Conservation (phyloP, 495 filamentous ascomycete genomes). For the Neurospora sp. region DNA sequence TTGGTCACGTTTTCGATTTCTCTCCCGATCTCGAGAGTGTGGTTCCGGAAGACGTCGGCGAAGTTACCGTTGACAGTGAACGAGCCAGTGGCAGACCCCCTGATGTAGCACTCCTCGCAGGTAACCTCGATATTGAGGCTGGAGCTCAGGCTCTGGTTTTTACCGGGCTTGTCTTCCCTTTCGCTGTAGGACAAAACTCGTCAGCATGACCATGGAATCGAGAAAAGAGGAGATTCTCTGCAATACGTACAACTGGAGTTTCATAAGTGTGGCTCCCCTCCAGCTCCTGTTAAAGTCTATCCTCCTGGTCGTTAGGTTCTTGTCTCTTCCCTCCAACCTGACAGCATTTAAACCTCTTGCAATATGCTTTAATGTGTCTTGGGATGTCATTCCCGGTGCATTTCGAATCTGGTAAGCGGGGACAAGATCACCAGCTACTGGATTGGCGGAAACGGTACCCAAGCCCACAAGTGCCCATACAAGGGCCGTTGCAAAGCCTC, state of each 20-base stretch:
- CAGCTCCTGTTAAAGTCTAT: slow-evolving; percentile 3
- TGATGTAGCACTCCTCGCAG: slow-evolving; percentile 43
- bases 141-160: background rate
- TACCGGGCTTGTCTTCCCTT: background rate
- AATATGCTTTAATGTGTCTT: background rate
- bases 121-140: slow-evolving; percentile 25
- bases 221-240: background rate
- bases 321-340: background rate
- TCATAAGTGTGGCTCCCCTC: slow-evolving; percentile 2
- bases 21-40: slow-evolving; percentile 15
- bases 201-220: background rate
- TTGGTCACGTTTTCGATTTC: slow-evolving; percentile 25
- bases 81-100: slow-evolving; percentile 31
- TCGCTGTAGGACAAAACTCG: background rate
- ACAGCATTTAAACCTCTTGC: background rate
- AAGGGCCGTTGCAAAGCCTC: background rate
- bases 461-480: background rate
- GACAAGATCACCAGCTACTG: background rate
- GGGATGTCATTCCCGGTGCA: background rate
- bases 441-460: background rate
- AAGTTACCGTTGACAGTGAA: slow-evolving; percentile 31
- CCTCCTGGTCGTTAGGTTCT: slow-evolving; percentile 1
- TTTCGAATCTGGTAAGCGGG: background rate
- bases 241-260: background rate
- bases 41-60: slow-evolving; percentile 22